Evolutionary conservation across 2,329 filamentous ascomycete species (phyloP).

Genomic region (Penicillium sp.): DNA sequence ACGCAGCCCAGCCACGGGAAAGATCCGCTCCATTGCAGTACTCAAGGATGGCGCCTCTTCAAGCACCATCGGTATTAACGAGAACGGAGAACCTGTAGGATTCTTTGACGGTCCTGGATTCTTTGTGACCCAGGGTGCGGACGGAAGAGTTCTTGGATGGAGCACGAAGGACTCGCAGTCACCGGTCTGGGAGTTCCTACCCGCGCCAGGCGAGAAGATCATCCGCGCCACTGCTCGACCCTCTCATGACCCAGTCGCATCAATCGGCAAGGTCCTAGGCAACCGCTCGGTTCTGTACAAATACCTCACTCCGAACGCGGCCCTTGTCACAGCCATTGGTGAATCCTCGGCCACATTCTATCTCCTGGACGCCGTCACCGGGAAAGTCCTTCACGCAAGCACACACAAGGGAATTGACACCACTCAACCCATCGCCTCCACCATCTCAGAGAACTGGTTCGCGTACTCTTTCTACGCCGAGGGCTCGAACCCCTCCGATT

Average conservation of each 20-base stretch:
- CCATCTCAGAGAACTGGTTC: slow-evolving; percentile 94
- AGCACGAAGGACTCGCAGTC: slow-evolving; percentile 38
- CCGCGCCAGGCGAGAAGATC: slow-evolving; percentile 70
- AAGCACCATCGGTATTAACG: slow-evolving; percentile 38
- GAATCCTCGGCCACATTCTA: slow-evolving; percentile 72
- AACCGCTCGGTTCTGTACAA: slow-evolving; percentile 96
- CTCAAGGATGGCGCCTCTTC: slow-evolving; percentile 31
- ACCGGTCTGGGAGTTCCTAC: slow-evolving; percentile 74
- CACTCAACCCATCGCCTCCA: slow-evolving; percentile 73
- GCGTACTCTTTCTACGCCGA: slow-evolving; percentile 77
- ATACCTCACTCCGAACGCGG: slow-evolving; percentile 86
- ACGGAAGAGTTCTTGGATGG: slow-evolving; percentile 52
- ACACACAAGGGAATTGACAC: slow-evolving; percentile 76
- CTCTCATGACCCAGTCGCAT: slow-evolving; percentile 83
- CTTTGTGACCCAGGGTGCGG: slow-evolving; percentile 47
- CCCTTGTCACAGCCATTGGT: slow-evolving; percentile 73
- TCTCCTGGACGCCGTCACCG: slow-evolving; percentile 84
- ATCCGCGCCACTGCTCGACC: slow-evolving; percentile 70
- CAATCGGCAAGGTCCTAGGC: slow-evolving; percentile 90
- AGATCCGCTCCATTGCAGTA: slow-evolving; percentile 39
- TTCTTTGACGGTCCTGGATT: slow-evolving; percentile 39
- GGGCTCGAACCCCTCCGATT: slow-evolving; percentile 50
- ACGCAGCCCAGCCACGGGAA: slow-evolving; percentile 30
- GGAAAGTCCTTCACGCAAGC: slow-evolving; percentile 74
- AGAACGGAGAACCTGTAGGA: slow-evolving; percentile 41